Evolutionary conservation across 1,284 basidiomycete species (phyloP), one percentile per base, ranked within the genome.

Genomic region (Malassezia restricta): DNA sequence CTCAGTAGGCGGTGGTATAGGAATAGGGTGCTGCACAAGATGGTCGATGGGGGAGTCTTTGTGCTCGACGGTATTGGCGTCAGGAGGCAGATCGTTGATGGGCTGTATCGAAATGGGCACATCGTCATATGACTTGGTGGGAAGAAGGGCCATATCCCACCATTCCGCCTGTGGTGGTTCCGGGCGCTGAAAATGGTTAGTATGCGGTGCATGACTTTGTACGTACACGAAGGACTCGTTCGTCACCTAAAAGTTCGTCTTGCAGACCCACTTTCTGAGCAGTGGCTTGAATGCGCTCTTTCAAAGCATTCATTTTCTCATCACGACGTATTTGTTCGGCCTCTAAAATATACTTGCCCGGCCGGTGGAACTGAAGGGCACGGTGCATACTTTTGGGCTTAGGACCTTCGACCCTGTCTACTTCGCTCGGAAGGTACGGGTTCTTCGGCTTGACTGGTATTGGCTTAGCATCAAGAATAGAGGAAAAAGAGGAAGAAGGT

Each of bases 21-120:
- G 88, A 54, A 99, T 96, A 6, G 92, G 94, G 73, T 98, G 92
- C 72, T 96, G 92, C 43, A 98, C 81, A 67, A 94, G 91, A 41
- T 87, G 79, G 15, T 86, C 89, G 56, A 98, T 85, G 0, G 87
- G 86, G 5, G 84, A 84, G 58, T 84, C 81, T 15, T 76, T 72
- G 3, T 60, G 59, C 11, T 46, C 56, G 5, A 70, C 49, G 17
- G 63, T 43, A 5, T 54, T 49, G 2, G 15, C 17, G 20, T 76
- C 81, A 12, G 56, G 86, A 84, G 56, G 30, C 43, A 53, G 40
- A 43, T 81, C 82, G 50, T 85, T 76, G 24, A 78, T 74, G 32
- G 83, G 64, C 3, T 38, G 29, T 5, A 35, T 32, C 11, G 14
- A 4, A 1, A 52, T 69, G 62, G 46, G 61, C 40, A 56, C 74